A percentile compares a stretch with the other conserved stretches of the same genome.
phyloP scores from a whole-genome alignment of 331 rosid genomes.

The Rosa hybrid region DNA sequence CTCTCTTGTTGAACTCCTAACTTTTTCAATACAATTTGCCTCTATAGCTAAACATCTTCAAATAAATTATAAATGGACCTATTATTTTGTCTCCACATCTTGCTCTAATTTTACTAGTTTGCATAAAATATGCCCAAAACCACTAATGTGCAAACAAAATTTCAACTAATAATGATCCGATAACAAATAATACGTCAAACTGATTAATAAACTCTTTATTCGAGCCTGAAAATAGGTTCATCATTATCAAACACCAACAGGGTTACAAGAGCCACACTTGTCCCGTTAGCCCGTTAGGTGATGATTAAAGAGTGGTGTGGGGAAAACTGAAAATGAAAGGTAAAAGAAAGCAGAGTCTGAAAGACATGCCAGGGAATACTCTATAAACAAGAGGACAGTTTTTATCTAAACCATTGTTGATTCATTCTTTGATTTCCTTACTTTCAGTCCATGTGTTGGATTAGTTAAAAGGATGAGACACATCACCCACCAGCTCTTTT shows the following conservation, averaged over 20 bases:
- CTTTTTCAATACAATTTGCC: too few species aligned
- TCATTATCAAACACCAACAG: background rate
- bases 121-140: too few species aligned
- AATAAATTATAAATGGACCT: too few species aligned
- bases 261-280: background rate
- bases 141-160: background rate
- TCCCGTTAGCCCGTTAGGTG: background rate
- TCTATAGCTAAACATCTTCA: too few species aligned
- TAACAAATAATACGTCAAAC: background rate
- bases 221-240: background rate
- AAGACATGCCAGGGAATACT: background rate
- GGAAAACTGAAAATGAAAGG: background rate
- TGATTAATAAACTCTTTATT: background rate
- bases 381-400: background rate
- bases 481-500: conserved; percentile 2
- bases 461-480: background rate
- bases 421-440: background rate
- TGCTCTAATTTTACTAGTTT: too few species aligned
- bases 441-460: background rate
- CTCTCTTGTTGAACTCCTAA: too few species aligned
- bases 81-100: too few species aligned
- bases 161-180: background rate
- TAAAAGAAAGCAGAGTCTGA: background rate
- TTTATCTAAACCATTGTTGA: background rate
- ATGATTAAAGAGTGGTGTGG: background rate